Evolutionary conservation across 164 flowering plant genomes (phyloP).

Genomic region (Sextonia rubra): DNA sequence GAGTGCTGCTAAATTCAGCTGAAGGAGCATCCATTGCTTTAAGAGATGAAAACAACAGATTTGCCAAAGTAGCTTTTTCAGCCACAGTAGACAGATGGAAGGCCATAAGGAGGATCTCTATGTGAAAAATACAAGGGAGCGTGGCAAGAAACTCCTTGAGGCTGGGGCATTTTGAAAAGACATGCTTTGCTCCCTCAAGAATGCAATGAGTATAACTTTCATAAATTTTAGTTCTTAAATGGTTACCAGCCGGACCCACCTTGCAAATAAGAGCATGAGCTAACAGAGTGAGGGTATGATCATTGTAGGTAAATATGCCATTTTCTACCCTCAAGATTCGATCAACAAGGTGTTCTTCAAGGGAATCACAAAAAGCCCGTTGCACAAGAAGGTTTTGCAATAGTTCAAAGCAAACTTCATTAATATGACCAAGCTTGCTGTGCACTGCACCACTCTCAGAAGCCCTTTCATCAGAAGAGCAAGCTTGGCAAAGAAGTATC

Average conservation of each 20-base stretch:
- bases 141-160: slow-evolving; percentile 48
- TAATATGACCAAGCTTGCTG: slow-evolving; percentile 42
- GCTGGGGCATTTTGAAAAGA: slow-evolving; percentile 30
- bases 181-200: slow-evolving; percentile 45
- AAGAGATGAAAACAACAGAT: slow-evolving; percentile 44
- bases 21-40: slow-evolving; percentile 36
- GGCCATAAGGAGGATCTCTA: slow-evolving; percentile 84
- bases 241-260: slow-evolving; percentile 47
- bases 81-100: slow-evolving; percentile 69
- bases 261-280: slow-evolving; percentile 60
- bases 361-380: slow-evolving; percentile 47
- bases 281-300: slow-evolving; percentile 57
- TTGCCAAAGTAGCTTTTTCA: slow-evolving; percentile 58
- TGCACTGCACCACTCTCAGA: slow-evolving; percentile 32
- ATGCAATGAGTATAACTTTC: slow-evolving; percentile 52
- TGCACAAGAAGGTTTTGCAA: slow-evolving; percentile 49
- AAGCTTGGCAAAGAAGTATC: slow-evolving; percentile 42
- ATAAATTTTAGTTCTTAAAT: slow-evolving; percentile 52
- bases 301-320: slow-evolving; percentile 60
- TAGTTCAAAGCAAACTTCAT: slow-evolving; percentile 66
- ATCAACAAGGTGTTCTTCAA: slow-evolving; percentile 70
- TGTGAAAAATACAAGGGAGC: slow-evolving; percentile 72
- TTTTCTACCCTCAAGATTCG: slow-evolving; percentile 57
- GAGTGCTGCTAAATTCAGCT: slow-evolving; percentile 29
- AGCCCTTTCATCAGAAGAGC: slow-evolving; percentile 42